Base-by-base conservation (phyloP, 2,329 filamentous ascomycete genomes). In the Aspergillus glaucus region DNA sequence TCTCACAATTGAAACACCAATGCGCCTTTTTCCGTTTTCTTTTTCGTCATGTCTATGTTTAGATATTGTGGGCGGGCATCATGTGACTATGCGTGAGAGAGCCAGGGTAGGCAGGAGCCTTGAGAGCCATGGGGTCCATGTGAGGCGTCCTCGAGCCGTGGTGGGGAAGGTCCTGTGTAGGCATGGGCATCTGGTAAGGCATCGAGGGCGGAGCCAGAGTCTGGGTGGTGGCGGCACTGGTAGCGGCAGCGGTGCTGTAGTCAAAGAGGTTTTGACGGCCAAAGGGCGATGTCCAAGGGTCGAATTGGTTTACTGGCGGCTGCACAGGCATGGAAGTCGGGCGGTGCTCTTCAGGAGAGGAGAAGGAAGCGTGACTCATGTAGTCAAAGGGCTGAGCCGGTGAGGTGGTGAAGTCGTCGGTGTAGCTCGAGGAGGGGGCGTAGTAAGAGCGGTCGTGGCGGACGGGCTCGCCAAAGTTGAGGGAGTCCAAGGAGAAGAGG, bases 351-450 rank as follows among this genome's bases (percentile, higher is more conserved):
- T 62, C 39, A 1, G 64, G 48, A 21, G 53, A 47, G 19, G 55
- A 47, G 48, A 62, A 66, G 9, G 58, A 47, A 10, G 56, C 44
- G 4, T 60, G 59, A 0, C 56, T 48, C 19, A 68, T 44, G 47
- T 66, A 70, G 46, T 67, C 62, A 36, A 63, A 66, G 63, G 63
- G 32, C 60, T 64, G 43, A 66, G 65, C 53, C 41, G 55, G 55
- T 3, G 58, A 52, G 9, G 51, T 56, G 12, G 62, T 58, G 6
- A 64, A 63, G 17, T 55, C 48, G 42, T 64, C 60, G 28, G 59
- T 43, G 47, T 64, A 68, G 12, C 66, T 64, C 4, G 57, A 50
- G 4, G 54, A 44, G 42, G 26, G 26, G 26, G 26, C 10, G 26
- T 61, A 67, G 46, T 58, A 66, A 1, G 58, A 30, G 9, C 59